Conservation (phyloP, 768 basidiomycete genomes). For the Mycena pura region DNA sequence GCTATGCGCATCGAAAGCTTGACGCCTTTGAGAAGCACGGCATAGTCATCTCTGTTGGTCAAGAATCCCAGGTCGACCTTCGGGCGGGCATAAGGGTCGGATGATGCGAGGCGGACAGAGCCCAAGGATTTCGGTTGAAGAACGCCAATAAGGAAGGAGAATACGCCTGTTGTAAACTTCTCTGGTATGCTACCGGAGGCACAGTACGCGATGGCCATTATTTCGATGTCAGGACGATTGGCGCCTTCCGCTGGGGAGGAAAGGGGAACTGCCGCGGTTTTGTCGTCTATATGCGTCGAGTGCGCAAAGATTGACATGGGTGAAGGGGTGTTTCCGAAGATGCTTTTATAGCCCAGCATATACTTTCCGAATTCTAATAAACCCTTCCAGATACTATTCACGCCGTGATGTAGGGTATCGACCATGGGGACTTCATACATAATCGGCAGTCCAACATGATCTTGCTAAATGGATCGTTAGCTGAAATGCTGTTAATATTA, state of each 20-base stretch:
- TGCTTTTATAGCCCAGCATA: too few species aligned
- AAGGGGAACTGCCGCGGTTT: not conserved
- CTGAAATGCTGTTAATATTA: too few species aligned
- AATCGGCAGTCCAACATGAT: slow-evolving; percentile 44
- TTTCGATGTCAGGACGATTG: slow-evolving; percentile 48
- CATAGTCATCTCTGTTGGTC: slow-evolving; percentile 32
- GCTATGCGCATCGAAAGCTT: slow-evolving; percentile 33
- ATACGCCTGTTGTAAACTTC: slow-evolving; percentile 28
- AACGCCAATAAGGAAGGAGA: slow-evolving; percentile 28
- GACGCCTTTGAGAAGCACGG: slow-evolving; percentile 34
- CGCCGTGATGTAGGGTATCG: slow-evolving; percentile 39
- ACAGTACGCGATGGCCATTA: slow-evolving; percentile 37
- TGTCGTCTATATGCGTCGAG: slow-evolving; percentile 33
- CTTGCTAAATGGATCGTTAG: too few species aligned
- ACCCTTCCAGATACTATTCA: slow-evolving; percentile 32
- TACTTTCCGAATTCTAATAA: slow-evolving; percentile 42
- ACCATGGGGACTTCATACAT: slow-evolving; percentile 39
- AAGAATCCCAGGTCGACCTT: slow-evolving; percentile 38
- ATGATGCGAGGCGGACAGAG: slow-evolving; percentile 33
- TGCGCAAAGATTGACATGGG: slow-evolving; percentile 39
- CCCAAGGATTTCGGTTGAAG: slow-evolving; percentile 32
- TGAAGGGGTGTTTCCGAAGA: slow-evolving; percentile 42
- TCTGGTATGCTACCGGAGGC: slow-evolving; percentile 19
- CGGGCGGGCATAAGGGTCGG: slow-evolving; percentile 38
- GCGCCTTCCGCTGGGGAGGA: slow-evolving; percentile 8